Evolutionary conservation across 2,329 filamentous ascomycete species (phyloP).

Genomic region (Colletotrichum sp.): DNA sequence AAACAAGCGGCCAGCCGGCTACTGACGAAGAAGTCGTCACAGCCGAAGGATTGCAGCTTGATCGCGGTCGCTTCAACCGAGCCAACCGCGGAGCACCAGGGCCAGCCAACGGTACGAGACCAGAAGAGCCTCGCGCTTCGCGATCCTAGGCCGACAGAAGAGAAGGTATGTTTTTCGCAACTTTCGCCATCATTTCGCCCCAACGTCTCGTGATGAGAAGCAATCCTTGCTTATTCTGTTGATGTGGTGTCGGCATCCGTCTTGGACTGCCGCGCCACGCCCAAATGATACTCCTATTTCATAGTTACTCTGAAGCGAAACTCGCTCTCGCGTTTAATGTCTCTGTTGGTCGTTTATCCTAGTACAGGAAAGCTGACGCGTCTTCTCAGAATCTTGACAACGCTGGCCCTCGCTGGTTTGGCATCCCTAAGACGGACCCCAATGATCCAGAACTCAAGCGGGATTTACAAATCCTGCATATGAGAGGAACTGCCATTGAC

Average conservation of each 20-base stretch:
- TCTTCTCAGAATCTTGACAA: slow-evolving; percentile 45
- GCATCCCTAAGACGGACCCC: slow-evolving; percentile 82
- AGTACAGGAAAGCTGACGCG: background rate
- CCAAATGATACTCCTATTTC: slow-evolving; percentile 60
- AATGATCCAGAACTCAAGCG: slow-evolving; percentile 85
- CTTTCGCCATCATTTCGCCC: background rate
- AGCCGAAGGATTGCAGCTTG: slow-evolving; percentile 10
- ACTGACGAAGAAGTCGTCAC: background rate
- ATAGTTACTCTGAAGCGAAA: slow-evolving; percentile 77
- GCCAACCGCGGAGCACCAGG: background rate
- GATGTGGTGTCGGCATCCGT: slow-evolving; percentile 38
- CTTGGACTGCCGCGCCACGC: slow-evolving; percentile 54
- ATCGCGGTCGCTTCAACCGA: background rate
- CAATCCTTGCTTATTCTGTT: slow-evolving; percentile 31
- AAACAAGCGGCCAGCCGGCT: slow-evolving; percentile 21
- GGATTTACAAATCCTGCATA: slow-evolving; percentile 87
- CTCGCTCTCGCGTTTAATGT: background rate
- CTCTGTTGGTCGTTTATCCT: background rate
- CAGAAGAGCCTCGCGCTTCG: slow-evolving; percentile 9
- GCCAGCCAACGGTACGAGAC: background rate
- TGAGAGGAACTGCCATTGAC: slow-evolving; percentile 82
- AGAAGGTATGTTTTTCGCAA: slow-evolving; percentile 5
- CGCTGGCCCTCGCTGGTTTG: slow-evolving; percentile 85
- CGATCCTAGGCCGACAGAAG: slow-evolving; percentile 6
- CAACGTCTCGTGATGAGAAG: slow-evolving; percentile 42